Evolutionary conservation across 768 basidiomycete species (phyloP), one percentile per base, ranked within the genome.

Genomic region (Piloderma croceum): DNA sequence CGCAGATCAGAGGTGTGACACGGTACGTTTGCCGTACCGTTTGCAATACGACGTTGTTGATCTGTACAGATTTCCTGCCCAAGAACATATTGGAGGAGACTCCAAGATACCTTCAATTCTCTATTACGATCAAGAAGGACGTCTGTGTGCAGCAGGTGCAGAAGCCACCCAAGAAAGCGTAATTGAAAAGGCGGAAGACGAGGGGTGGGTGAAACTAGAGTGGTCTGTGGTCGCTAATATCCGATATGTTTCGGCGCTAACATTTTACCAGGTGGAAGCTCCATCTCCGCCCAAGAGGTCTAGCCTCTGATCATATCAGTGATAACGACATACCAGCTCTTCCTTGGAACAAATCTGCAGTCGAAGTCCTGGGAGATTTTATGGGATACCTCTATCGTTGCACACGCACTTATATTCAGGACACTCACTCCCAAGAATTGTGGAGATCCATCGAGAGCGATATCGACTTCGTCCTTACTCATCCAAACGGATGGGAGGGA

Each of bases 401-500:
- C 38, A 59, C 73, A 0, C 54, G 46, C 38, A 59, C 49, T 3
- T 77, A 69, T 37, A 67, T 77, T 20, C 54, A 68, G 43, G 70
- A 75, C 34, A 65, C 63, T 0, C 68, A 76, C 33, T 59, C 64
- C 1, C 43, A 31, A 2, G 55, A 54, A 3, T 49, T 74, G 38
- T 74, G 70, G 71, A 22, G 45, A 3, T 70, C 72, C 6, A 54
- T 75, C 5, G 60, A 63, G 36, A 34, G 54, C 5, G 58, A 58
- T 3, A 66, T 69, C 7, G 64, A 74, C 21, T 74, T 70, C 41
- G 63, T 76, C 13, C 59, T 75, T 34, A 65, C 66, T 35, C 69
- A 72, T 51, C 68, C 70, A 2, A 71, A 71, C 42, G 70, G 73
- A 23, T 73, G 71, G 73, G 70, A 67, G 44, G 65, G 65, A 5